These are phyloP conservation scores for Hypoxylon sp. DNA, from an alignment of 2,329 filamentous ascomycete genomes.

Conservation along the genomic window DNA sequence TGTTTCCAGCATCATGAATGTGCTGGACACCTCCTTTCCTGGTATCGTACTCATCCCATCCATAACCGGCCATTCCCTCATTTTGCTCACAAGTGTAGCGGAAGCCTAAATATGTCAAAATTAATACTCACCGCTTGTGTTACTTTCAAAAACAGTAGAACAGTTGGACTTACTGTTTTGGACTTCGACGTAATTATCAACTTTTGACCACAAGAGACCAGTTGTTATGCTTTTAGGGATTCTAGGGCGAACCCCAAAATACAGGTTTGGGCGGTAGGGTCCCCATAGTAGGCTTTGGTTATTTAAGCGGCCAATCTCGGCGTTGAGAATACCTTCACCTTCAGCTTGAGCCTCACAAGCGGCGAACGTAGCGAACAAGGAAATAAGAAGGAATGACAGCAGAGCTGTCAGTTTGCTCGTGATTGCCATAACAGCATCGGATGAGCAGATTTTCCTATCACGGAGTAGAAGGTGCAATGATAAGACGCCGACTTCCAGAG, in stretches of 20 bases:
- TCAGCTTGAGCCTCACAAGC: conserved; percentile 52
- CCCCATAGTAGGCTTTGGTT: conserved; percentile 96
- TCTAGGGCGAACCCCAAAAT: conserved; percentile 90
- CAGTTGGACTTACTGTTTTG: conserved; percentile 75
- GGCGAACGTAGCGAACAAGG: conserved; percentile 32
- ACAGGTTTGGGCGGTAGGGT: conserved; percentile 92
- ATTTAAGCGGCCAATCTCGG: conserved; percentile 67
- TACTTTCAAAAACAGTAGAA: background rate
- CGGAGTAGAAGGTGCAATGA: conserved; percentile 12
- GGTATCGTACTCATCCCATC: conserved; percentile 97
- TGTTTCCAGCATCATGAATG: conserved; percentile 90
- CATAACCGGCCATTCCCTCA: conserved; percentile 93
- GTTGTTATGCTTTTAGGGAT: conserved; percentile 85
- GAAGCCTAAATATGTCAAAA: conserved; percentile 71
- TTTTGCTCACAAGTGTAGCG: conserved; percentile 97
- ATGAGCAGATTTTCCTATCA: conserved; percentile 4
- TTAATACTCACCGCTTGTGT: conserved; percentile 21
- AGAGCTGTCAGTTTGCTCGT: conserved; percentile 53
- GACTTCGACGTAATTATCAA: conserved; percentile 82
- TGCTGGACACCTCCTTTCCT: conserved; percentile 88
- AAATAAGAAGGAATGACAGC: conserved; percentile 52
- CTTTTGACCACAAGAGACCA: conserved; percentile 89
- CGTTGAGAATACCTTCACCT: conserved; percentile 58
- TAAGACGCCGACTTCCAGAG: conserved; percentile 14
- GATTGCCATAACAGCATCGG: conserved; percentile 53